Conservation (phyloP, 1,139 yeast genomes). For the Blastobotrys buckinghamii region DNA sequence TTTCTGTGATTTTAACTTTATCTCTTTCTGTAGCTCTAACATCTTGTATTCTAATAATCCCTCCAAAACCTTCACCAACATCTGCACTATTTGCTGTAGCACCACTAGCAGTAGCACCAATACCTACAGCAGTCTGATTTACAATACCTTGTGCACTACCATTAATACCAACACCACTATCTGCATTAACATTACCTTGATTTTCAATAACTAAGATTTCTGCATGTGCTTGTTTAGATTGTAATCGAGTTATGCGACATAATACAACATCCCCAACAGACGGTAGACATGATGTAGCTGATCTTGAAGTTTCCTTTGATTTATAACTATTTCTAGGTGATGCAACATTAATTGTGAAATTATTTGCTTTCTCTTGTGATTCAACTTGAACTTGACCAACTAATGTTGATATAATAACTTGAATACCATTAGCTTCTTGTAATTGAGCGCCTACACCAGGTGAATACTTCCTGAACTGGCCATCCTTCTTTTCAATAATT, state of each 20-base stretch:
- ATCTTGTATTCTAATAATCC: conserved; percentile 81
- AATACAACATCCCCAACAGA: conserved; percentile 80
- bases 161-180: conserved; percentile 62
- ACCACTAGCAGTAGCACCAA: conserved; percentile 42
- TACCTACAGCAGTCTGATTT: conserved; percentile 36
- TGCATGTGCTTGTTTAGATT: conserved; percentile 66
- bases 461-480: conserved; percentile 36
- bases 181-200: conserved; percentile 51
- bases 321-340: conserved; percentile 23
- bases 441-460: conserved; percentile 44
- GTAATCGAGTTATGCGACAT: conserved; percentile 64
- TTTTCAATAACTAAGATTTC: conserved; percentile 80
- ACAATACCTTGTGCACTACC: conserved; percentile 40
- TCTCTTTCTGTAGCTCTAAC: conserved; percentile 89
- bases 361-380: conserved; percentile 5
- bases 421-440: conserved; percentile 18
- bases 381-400: conserved; percentile 47
- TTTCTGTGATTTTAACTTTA: conserved; percentile 67
- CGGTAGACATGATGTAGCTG: conserved; percentile 49
- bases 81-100: conserved; percentile 50
- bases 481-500: conserved; percentile 30
- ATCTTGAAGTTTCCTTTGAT: conserved; percentile 22
- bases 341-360: not conserved
- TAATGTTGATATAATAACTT: conserved; percentile 59
- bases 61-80: conserved; percentile 87